These are phyloP conservation scores for Lunasporangiospora selenospora DNA, from an alignment of 192 early-diverging fungal species.

Conservation along the genomic window DNA sequence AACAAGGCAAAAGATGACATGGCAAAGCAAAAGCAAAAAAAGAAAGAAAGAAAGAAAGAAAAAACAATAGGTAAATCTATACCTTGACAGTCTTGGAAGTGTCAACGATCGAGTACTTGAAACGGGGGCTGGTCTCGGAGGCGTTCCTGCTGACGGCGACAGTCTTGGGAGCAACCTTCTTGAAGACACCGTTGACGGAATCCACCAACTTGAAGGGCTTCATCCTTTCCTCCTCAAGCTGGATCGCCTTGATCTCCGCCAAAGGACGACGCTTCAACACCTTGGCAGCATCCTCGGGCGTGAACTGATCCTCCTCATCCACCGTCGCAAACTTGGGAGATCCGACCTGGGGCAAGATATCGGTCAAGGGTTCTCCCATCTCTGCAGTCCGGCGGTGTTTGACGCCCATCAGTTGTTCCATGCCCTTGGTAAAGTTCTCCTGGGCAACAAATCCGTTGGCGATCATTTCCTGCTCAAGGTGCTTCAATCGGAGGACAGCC, in stretches of 20 bases:
- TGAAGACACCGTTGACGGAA: constrained; percentile 24
- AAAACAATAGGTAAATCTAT: no score
- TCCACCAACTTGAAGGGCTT: constrained; percentile 38
- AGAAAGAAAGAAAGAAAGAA: no score
- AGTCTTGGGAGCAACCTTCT: constrained; percentile 15
- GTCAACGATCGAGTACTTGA: constrained; percentile 54
- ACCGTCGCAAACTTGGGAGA: constrained; percentile 83
- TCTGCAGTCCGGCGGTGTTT: constrained; percentile 21
- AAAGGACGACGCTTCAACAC: constrained; percentile 72
- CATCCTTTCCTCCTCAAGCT: constrained; percentile 26
- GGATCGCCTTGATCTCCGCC: constrained; percentile 48
- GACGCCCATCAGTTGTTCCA: constrained; percentile 86
- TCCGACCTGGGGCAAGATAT: constrained; percentile 63
- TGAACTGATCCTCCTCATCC: constrained; percentile 79
- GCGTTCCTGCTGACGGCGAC: constrained; percentile 14
- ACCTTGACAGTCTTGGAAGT: constrained; percentile 38
- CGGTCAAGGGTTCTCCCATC: constrained; percentile 60
- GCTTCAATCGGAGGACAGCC: constrained; percentile 91
- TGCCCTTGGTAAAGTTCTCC: constrained; percentile 73
- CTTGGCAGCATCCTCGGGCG: constrained; percentile 80
- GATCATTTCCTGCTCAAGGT: constrained; percentile 76
- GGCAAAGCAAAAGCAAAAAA: no score
- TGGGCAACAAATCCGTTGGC: constrained; percentile 66
- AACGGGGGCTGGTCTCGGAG: constrained; percentile 30
- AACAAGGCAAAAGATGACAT: no score